Evolutionary conservation across 257 asterid genomes (phyloP).

Genomic region (Coffea eugenioides): DNA sequence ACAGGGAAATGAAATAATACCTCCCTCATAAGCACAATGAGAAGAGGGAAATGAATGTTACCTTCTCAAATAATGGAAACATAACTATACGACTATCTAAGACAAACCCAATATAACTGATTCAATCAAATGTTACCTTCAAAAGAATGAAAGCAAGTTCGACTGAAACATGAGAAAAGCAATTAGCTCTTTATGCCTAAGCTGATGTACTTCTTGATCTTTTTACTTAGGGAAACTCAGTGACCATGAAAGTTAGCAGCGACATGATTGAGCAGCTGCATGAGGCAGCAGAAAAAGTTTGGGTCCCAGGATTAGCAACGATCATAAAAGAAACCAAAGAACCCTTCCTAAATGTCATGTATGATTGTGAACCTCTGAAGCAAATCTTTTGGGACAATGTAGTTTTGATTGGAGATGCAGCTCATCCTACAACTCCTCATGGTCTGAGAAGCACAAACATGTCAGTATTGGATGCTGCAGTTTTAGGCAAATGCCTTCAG

Average conservation of each 20-base stretch:
- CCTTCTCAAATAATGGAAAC: neutral
- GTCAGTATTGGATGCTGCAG: slow-evolving; percentile 83
- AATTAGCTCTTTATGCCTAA: neutral
- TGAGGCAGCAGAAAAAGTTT: slow-evolving; percentile 55
- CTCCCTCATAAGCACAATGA: neutral
- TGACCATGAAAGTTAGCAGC: slow-evolving; percentile 59
- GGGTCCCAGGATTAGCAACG: slow-evolving; percentile 62
- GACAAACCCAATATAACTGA: neutral
- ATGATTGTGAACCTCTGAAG: slow-evolving; percentile 64
- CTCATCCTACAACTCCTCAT: slow-evolving; percentile 92
- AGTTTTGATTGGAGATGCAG: slow-evolving; percentile 82
- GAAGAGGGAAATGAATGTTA: neutral
- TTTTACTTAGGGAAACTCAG: slow-evolving; percentile 57
- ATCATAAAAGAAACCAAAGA: slow-evolving; percentile 55
- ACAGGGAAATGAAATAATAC: neutral
- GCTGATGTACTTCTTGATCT: slow-evolving; percentile 6
- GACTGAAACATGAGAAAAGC: neutral
- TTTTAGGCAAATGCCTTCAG: slow-evolving; percentile 66
- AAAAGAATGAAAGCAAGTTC: neutral
- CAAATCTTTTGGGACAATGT: slow-evolving; percentile 66
- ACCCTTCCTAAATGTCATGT: slow-evolving; percentile 72
- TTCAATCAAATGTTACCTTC: neutral
- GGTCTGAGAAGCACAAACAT: slow-evolving; percentile 94
- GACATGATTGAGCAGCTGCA: slow-evolving; percentile 55
- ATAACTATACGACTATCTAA: neutral